Percentiles rank a stretch among this genome's conserved stretches.
Conservation (phyloP, 768 basidiomycete species). For the Nidula microcarpa region DNA sequence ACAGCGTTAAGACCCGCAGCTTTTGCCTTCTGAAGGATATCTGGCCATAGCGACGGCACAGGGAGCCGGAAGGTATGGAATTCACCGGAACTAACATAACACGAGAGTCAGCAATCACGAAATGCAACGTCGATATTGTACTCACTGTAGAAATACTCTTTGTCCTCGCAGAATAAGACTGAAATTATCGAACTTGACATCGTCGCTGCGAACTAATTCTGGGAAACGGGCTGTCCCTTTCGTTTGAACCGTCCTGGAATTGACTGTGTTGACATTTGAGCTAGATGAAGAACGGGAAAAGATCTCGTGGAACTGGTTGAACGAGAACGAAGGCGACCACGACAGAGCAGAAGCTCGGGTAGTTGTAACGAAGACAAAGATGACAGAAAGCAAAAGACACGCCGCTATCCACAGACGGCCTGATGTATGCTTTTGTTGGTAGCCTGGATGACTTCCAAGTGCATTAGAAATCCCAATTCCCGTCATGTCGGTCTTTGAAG, state of each 20-base stretch:
- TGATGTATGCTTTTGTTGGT: background rate
- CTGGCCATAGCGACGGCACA: slow-evolving; percentile 76
- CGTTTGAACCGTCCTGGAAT: background rate
- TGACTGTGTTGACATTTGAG: background rate
- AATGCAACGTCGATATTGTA: slow-evolving; percentile 6
- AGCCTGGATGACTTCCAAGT: too few species aligned
- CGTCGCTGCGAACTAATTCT: slow-evolving; percentile 22
- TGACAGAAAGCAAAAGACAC: slow-evolving; percentile 11
- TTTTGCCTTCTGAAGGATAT: slow-evolving; percentile 78
- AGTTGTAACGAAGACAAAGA: slow-evolving; percentile 17
- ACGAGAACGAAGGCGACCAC: slow-evolving; percentile 5
- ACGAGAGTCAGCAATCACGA: background rate
- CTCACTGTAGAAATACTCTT: slow-evolving; percentile 69
- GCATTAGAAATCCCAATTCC: slow-evolving; percentile 7
- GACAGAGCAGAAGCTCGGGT: slow-evolving; percentile 5
- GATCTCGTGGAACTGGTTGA: slow-evolving; percentile 7
- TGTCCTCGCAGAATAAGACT: slow-evolving; percentile 69
- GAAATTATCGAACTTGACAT: slow-evolving; percentile 61
- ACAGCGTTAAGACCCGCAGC: slow-evolving; percentile 78
- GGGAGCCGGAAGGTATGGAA: slow-evolving; percentile 83
- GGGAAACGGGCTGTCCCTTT: background rate
- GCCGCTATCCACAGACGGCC: slow-evolving; percentile 10
- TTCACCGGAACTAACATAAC: slow-evolving; percentile 64
- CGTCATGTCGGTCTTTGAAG: slow-evolving; percentile 9
- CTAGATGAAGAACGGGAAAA: slow-evolving; percentile 6